Base-by-base conservation (phyloP, 306 rosid genomes). In the Boehmeria nivea region DNA sequence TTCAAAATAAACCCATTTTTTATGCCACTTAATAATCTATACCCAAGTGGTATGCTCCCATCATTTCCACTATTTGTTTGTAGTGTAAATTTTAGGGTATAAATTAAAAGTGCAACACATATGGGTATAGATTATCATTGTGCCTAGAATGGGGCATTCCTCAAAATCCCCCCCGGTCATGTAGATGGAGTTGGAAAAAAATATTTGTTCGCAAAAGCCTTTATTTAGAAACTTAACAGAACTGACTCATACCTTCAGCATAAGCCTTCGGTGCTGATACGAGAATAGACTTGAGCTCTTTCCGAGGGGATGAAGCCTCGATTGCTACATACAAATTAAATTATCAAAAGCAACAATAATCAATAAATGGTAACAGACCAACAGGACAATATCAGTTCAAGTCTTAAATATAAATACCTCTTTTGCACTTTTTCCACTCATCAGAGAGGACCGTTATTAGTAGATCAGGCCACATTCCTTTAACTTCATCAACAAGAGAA, bases 391-490 rank as follows among this genome's bases (percentile, higher is more conserved):
- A 16, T 51, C 36, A 51, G 12, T 12, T 70, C 15, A 22, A 64
- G 46, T 3, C 31, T 24, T 12, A 59, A 51, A 31, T 31, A 31
- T 47, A 61, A 43, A 54, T 78, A 91, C 98, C 96, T 82, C 83
- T 72, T 79, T 91, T 91, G 81, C 98, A 91, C 72, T 58, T 77
- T 67, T 72, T 79, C 96, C 98, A 91, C 71, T 91, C 95, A 43
- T 87, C 87, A 61, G 51, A 68, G 34, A 91, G 85, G 66, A 84
- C 54, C 25, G 84, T 61, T 56, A 82, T 56, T 59, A 91, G 83
- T 60, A 82, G 70, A 83, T 91, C 98, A 1, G 82, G 24, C 98
- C 98, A 91, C 60, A 71, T 51, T 64, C 96, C 96, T 64, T 67
- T 87, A 70, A 68, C 71, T 77, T 91, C 96, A 72, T 72, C 66